These are phyloP conservation scores for Beauveria sp. DNA, from an alignment of 2,329 filamentous ascomycete species.

Conservation along the genomic window DNA sequence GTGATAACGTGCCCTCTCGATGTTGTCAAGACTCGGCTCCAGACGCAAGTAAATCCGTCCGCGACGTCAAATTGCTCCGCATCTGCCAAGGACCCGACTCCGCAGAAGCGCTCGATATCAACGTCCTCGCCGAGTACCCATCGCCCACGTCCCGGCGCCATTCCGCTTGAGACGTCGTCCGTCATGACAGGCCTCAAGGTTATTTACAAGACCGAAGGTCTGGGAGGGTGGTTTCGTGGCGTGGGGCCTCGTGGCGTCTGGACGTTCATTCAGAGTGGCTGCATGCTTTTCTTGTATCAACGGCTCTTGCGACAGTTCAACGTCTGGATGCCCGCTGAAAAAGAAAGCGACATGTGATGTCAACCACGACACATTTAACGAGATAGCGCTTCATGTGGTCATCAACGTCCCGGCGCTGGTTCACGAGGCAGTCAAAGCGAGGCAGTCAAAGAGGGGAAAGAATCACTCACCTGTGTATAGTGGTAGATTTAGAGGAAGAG, in stretches of 20 bases:
- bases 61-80: constrained; percentile 19
- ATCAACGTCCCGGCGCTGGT: background rate
- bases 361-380: no score
- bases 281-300: constrained; percentile 95
- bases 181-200: constrained; percentile 75
- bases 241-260: constrained; percentile 89
- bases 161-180: constrained; percentile 80
- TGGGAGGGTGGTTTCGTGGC: constrained; percentile 87
- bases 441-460: background rate
- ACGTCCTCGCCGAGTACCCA: constrained; percentile 85
- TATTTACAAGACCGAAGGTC: constrained; percentile 84
- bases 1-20: constrained; percentile 93
- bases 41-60: constrained; percentile 67
- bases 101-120: constrained; percentile 68
- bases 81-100: constrained; percentile 26
- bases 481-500: background rate
- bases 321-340: constrained; percentile 28
- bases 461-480: background rate
- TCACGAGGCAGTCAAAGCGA: background rate
- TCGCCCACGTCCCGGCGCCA: constrained; percentile 68
- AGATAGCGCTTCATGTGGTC: background rate
- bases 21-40: constrained; percentile 92
- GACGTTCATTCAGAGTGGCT: constrained; percentile 95
- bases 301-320: constrained; percentile 74
- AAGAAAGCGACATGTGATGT: constrained; percentile 15